Conservation (phyloP, 2,329 filamentous ascomycete species). For the Drechslerella stenobrocha region DNA sequence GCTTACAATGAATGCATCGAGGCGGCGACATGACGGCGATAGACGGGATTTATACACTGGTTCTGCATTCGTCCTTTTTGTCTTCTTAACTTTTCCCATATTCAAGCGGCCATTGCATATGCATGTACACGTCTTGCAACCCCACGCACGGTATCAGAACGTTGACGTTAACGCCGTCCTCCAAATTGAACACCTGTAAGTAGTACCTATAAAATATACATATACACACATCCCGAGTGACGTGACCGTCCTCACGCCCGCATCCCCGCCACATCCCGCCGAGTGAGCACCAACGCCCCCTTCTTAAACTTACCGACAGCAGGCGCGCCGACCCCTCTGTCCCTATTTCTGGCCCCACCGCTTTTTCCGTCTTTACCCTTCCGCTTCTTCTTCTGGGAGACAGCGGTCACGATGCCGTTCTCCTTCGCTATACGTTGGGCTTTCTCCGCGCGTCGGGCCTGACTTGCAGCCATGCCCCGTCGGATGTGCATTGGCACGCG, state of each 20-base stretch:
- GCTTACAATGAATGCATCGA: too few species aligned
- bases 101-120: too few species aligned
- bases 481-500: slow-evolving; percentile 88
- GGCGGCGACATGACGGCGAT: too few species aligned
- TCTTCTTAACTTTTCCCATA: too few species aligned
- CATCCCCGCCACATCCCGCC: slow-evolving; percentile 73
- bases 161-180: too few species aligned
- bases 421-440: slow-evolving; percentile 78
- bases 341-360: slow-evolving; percentile 55
- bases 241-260: slow-evolving; percentile 58
- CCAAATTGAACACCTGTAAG: too few species aligned
- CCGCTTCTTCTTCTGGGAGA: slow-evolving; percentile 58
- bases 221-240: too few species aligned
- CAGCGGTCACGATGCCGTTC: slow-evolving; percentile 86
- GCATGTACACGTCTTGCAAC: too few species aligned
- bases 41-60: too few species aligned
- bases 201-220: too few species aligned
- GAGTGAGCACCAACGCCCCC: slow-evolving; percentile 76
- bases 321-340: slow-evolving; percentile 69
- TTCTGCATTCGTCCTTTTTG: too few species aligned
- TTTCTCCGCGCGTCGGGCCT: slow-evolving; percentile 67
- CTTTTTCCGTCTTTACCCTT: slow-evolving; percentile 54
- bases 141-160: too few species aligned
- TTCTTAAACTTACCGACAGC: slow-evolving; percentile 78
- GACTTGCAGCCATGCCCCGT: slow-evolving; percentile 77